Conservation (phyloP, 768 basidiomycete genomes). For the Polyporus arcularius region DNA sequence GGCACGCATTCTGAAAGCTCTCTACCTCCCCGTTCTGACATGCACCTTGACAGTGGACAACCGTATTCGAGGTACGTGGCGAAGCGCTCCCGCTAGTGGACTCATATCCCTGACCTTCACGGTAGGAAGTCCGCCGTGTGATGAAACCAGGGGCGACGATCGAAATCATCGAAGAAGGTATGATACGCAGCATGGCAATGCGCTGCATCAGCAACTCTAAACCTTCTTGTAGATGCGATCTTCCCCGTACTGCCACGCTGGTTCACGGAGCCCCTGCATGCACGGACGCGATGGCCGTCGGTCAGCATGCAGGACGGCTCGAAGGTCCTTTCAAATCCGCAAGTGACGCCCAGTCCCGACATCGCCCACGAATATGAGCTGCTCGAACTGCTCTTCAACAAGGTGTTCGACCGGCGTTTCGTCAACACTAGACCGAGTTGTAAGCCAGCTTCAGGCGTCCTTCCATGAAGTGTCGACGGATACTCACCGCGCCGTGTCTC, state of each 20-base stretch:
- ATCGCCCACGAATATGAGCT: constrained; percentile 66
- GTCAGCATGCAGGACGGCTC: constrained; percentile 36
- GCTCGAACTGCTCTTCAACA: constrained; percentile 63
- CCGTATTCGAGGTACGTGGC: constrained; percentile 60
- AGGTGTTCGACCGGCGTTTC: constrained; percentile 71
- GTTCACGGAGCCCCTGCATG: constrained; percentile 72
- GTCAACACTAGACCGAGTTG: constrained; percentile 71
- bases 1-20: constrained; percentile 32
- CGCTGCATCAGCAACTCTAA: not conserved
- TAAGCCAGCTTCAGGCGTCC: constrained; percentile 30
- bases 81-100: not conserved
- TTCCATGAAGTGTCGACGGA: not conserved
- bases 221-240: constrained; percentile 52
- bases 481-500: not conserved
- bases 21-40: not conserved
- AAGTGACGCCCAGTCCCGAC: not conserved
- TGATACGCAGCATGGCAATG: constrained; percentile 15
- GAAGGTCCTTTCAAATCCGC: not conserved
- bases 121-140: constrained; percentile 70
- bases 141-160: constrained; percentile 68
- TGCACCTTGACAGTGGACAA: constrained; percentile 54
- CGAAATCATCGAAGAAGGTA: constrained; percentile 75
- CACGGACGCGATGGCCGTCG: constrained; percentile 38
- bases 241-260: constrained; percentile 75
- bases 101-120: not conserved